Conservation (phyloP, 1,139 yeast genomes). For the Scheffersomyces lignicola region DNA sequence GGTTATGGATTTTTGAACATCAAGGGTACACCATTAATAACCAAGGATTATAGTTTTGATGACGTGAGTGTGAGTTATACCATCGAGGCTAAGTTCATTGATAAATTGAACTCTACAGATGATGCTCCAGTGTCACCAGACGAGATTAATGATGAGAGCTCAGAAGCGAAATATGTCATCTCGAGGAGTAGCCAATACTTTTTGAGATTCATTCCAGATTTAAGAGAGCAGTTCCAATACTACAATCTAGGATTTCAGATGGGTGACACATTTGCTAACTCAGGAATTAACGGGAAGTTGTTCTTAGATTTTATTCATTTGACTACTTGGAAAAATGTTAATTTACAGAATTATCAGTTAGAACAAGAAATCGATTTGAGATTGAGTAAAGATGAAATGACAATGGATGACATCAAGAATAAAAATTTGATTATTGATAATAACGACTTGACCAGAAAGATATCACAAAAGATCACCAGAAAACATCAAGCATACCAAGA, state of each 20-base stretch:
- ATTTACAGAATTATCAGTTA: conserved; percentile 27
- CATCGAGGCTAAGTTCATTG: conserved; percentile 46
- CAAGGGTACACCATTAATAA: conserved; percentile 45
- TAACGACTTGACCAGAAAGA: conserved; percentile 10
- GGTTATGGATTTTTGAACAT: conserved; percentile 44
- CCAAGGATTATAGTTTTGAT: conserved; percentile 44
- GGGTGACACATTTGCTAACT: conserved; percentile 25
- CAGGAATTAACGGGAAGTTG: conserved; percentile 40
- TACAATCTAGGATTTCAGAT: conserved; percentile 25
- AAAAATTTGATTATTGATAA: conserved; percentile 28
- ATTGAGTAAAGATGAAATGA: conserved; percentile 28
- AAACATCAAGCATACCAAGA: conserved; percentile 4
- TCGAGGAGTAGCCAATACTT: conserved; percentile 40
- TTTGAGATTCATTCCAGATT: conserved; percentile 42
- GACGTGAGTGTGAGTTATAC: conserved; percentile 44
- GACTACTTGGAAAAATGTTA: conserved; percentile 37
- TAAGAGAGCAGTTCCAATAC: conserved; percentile 29
- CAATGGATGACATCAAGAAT: conserved; percentile 30
- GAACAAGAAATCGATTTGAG: conserved; percentile 39
- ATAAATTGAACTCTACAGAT: conserved; percentile 29
- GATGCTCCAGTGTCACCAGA: conserved; percentile 32
- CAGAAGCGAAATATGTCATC: conserved; percentile 35
- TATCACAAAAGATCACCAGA: background rate
- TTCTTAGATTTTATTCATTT: conserved; percentile 25
- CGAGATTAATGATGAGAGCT: conserved; percentile 37